Base-by-base conservation (phyloP, 352 stramenopile species). In the Phytophthora megakarya region DNA sequence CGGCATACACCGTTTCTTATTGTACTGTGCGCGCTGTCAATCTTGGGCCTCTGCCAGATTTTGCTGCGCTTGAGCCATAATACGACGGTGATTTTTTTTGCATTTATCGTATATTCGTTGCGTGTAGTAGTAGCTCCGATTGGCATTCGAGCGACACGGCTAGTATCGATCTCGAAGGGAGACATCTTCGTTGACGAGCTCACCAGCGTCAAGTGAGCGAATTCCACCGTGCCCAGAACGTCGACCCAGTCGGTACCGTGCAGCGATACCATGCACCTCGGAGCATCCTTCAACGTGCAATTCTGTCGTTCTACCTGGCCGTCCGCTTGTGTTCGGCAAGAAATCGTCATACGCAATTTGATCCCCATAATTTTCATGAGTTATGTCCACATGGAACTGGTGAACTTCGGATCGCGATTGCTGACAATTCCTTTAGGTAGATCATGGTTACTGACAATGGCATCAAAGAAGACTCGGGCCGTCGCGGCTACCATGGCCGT, bases 121-220 rank as follows among this genome's bases (percentile, higher is more conserved):
- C 52, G 40, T 23, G 19, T 61, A 13, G 3, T 16, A 10, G 38
- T 16, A 7, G 52, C 39, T 28, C 25, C 52, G 7, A 44, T 26
- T 51, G 39, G 40, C 9, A 28, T 18, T 18, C 52, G 8, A n/a
- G 53, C 43, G 7, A 61, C 43, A 44, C 43, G 30, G 3, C 53
- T 32, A 6, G 43, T 61, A 16, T 61, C 53, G 21, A 61, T 61
- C 13, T 61, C n/a, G 19, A 61, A 61, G 3, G 52, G 52, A 18
- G 40, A 61, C 16, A 61, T 23, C n/a, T 53, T 61, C 3, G 53
- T 53, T 4, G 53, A 61, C 6, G 52, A 21, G 21, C 40, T 61
- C 26, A 32, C 7, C 10, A 61, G 53, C 11, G 53, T 61, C 9
- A 42, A 30, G 13, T 61, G 43, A 1, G 42, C 43, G 12, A 39